phyloP scores from a whole-genome alignment of 2,329 filamentous ascomycete species.

The Ophiostoma australiae region DNA sequence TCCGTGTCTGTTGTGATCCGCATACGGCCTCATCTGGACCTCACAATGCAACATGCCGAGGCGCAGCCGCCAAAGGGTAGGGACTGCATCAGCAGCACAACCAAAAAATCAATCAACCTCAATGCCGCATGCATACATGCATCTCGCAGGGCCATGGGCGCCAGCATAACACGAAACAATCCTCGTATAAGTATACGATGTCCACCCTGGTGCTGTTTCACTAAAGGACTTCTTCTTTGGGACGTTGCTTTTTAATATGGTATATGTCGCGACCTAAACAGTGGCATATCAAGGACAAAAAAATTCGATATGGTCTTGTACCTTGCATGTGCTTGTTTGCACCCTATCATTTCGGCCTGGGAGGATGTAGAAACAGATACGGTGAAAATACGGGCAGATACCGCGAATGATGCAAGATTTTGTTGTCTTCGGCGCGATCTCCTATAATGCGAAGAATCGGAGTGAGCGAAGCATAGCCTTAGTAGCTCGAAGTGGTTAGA shows the following conservation, averaged over 20 bases:
- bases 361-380: not conserved
- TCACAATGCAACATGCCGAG: not conserved
- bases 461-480: not conserved
- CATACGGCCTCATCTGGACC: not conserved
- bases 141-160: not conserved
- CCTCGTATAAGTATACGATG: not conserved
- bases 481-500: not conserved
- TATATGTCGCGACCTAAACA: not conserved
- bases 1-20: not conserved
- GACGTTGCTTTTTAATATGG: not conserved
- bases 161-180: conserved; percentile 4
- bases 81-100: not conserved
- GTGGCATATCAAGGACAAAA: not conserved
- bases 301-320: not conserved
- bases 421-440: not conserved
- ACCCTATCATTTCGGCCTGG: not conserved
- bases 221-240: not conserved
- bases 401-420: not conserved
- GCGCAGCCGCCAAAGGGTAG: not conserved
- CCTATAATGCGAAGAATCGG: no score
- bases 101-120: not conserved
- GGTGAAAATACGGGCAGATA: no score
- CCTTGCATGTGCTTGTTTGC: not conserved
- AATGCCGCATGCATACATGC: not conserved
- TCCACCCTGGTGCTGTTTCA: not conserved